These are phyloP conservation scores for Phyllachora maydis DNA, from an alignment of 2,329 filamentous ascomycete species.

Conservation along the genomic window DNA sequence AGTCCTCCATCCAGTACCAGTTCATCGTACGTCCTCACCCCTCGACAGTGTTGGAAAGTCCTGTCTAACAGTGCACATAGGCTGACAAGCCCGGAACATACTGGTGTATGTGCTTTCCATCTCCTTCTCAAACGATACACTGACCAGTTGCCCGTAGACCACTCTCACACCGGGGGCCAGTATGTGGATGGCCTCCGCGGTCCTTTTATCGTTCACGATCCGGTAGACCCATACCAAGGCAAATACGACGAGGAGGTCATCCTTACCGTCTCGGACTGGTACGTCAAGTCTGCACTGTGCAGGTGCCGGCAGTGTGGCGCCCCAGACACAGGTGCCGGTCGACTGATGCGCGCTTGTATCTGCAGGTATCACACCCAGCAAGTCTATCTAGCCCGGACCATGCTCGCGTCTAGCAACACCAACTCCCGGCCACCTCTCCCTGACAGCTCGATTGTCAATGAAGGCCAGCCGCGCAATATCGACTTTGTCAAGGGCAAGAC, in stretches of 20 bases:
- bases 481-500: slow-evolving; percentile 18
- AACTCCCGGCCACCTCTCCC: slow-evolving; percentile 18
- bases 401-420: slow-evolving; percentile 18
- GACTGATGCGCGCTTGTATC: slow-evolving; percentile 13
- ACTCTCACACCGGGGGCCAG: slow-evolving; percentile 42
- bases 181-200: slow-evolving; percentile 49
- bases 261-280: slow-evolving; percentile 26
- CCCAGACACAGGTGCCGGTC: background rate
- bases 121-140: no score
- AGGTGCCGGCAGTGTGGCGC: slow-evolving; percentile 2
- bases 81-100: slow-evolving; percentile 21
- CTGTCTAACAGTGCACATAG: slow-evolving; percentile 5
- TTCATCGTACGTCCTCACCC: slow-evolving; percentile 18
- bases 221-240: slow-evolving; percentile 25
- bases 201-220: slow-evolving; percentile 37
- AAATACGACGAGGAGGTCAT: slow-evolving; percentile 37
- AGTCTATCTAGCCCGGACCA: slow-evolving; percentile 14
- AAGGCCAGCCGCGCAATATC: slow-evolving; percentile 15
- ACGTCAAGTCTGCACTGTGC: no score
- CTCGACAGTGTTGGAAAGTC: background rate
- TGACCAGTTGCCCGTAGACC: slow-evolving; percentile 19
- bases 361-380: slow-evolving; percentile 18
- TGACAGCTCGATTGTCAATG: slow-evolving; percentile 19
- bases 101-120: no score
- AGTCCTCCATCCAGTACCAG: slow-evolving; percentile 27